Evolutionary conservation across 805 yeast species (phyloP), one percentile per base, ranked within the genome.

Genomic region (Saccharomycopsis capsularis): DNA sequence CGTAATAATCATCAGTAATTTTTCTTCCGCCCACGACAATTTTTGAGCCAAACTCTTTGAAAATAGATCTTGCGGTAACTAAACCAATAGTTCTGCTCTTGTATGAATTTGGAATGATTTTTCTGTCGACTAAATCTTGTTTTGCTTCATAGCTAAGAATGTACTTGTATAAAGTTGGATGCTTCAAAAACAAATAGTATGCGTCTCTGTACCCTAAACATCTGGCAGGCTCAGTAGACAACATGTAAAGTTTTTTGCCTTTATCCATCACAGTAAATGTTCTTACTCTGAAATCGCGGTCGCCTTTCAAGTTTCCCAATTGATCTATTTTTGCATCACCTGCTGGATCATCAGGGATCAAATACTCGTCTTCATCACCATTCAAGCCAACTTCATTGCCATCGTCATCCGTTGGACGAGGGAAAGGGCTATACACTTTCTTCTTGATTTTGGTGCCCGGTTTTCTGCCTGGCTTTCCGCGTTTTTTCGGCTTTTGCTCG

Each of bases 201-300:
- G 89, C 81, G 61, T 85, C 95, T 50, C 93, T 48, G 67, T 89
- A 90, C 1, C 98, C 98, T 53, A 91, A 88, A 59, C 91, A 80
- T 57, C 98, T 76, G 1, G 99, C 97, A 2, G 96, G 96, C 61
- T 93, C 99, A 0, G 98, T 90, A 2, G 95, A 82, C 42, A 93
- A 76, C 95, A 91, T 90, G 64, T 79, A 93, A 50, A 81, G 71
- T 55, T 81, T 73, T 19, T 79, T 77, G 6, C 95, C 96, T 48
- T 78, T 68, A 16, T 66, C 68, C 21, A 57, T 50, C 6, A 84
- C 70, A 4, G 80, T 81, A 64, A 85, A 85, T 0, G 84, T 75
- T 52, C 82, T 86, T 48, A 82, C 79, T 51, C 90, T 70, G 67
- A 73, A 85, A 56, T 74, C 76, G 49, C 95, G 70, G 24, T 78